Conservation (phyloP, 2,329 filamentous ascomycete genomes). For the Xylariaceae sp. region DNA sequence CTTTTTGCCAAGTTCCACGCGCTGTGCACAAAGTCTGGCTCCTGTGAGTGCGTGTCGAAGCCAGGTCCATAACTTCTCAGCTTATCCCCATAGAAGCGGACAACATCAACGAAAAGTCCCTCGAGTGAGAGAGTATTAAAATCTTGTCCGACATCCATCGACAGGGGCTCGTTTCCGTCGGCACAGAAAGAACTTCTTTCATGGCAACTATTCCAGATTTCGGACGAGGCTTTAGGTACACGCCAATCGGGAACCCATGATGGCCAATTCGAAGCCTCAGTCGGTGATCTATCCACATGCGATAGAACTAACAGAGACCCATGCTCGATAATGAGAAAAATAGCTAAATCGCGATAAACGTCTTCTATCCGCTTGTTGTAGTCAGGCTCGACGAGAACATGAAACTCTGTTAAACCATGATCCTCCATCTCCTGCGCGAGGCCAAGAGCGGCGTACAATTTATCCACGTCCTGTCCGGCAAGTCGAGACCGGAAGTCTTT, state of each 20-base stretch:
- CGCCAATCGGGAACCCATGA: conserved; percentile 19
- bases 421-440: conserved; percentile 15
- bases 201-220: conserved; percentile 11
- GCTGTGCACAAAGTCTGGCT: conserved; percentile 14
- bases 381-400: conserved; percentile 13
- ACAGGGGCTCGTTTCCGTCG: conserved; percentile 1
- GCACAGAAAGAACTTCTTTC: conserved; percentile 9
- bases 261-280: conserved; percentile 10
- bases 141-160: conserved; percentile 7
- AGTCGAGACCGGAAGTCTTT: conserved; percentile 13
- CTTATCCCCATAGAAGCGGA: conserved; percentile 15
- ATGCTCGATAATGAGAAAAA: conserved; percentile 16
- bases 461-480: conserved; percentile 15
- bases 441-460: conserved; percentile 17
- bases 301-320: conserved; percentile 14
- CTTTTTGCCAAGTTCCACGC: conserved; percentile 13
- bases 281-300: conserved; percentile 11
- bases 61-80: conserved; percentile 16
- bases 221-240: conserved; percentile 11
- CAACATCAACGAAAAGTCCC: conserved; percentile 11
- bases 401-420: conserved; percentile 8
- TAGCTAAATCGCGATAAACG: conserved; percentile 12
- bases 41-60: conserved; percentile 14
- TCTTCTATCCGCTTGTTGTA: conserved; percentile 11
- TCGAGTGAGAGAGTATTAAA: conserved; percentile 9